Evolutionary conservation across 257 asterid genomes (phyloP), one percentile per base, ranked within the genome.

Genomic region (Anisodus acutangulus): DNA sequence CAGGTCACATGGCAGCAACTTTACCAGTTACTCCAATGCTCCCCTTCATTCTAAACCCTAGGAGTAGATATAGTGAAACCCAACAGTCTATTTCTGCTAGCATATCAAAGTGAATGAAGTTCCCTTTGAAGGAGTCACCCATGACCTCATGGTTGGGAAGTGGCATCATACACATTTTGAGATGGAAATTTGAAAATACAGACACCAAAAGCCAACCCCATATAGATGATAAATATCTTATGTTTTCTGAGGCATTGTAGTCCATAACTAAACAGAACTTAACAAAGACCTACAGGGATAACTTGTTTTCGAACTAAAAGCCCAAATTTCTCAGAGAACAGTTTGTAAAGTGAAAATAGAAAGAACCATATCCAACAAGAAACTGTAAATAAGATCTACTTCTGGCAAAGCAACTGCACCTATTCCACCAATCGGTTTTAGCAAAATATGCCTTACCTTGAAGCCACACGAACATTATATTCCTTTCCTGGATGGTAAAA

Each of bases 381-480:
- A 72, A 47, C 19, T 19, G n/a, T 47, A 72, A 51, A 72, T 47
- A 74, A 22, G 45, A 22, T 11, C 39, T 3, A 53, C 6, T 26
- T 51, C 59, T 53, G 64, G 63, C 81, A 76, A 26, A 76, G 63
- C 47, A 76, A 76, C 26, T 51, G 64, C 64, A 26, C 22, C 49
- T 13, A 1, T 31, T 31, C 35, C 35, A 31, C 35, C 35, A 31
- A 31, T 31, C 35, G 35, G 35, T 31, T 31, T 31, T 31, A 1
- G 35, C 35, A 31, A 31, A 31, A 31, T 31, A 31, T 67, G 17
- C 71, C 59, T 87, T 87, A 93, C 97, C 97, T 92, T 43, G 97
- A 93, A 83, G 97, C 97, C 87, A 93, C 97, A 66, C 95, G 97
- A 22, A 93, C 95, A 81, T 93, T 93, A 86, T 92, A 93, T 60